These are phyloP conservation scores for Kingdonia uniflora DNA, from an alignment of 164 flowering plant species.

Conservation along the genomic window DNA sequence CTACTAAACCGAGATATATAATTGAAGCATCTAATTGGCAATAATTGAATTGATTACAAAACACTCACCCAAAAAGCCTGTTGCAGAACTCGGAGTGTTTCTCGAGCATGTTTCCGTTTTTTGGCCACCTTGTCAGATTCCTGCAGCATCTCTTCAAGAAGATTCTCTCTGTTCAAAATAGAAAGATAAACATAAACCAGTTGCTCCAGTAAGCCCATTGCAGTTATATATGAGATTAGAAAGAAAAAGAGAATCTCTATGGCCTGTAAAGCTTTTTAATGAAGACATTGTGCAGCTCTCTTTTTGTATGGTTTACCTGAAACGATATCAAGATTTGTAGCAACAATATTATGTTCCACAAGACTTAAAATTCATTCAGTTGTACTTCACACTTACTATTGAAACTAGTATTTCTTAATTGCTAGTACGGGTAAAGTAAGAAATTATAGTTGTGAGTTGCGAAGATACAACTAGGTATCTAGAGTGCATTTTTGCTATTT, in stretches of 20 bases:
- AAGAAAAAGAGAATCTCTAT: neutral
- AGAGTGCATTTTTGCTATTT: too few relatives aligned
- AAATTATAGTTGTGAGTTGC: too few relatives aligned
- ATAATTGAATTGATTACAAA: neutral
- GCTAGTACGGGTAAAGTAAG: too few relatives aligned
- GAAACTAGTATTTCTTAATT: too few relatives aligned
- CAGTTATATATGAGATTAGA: too few relatives aligned
- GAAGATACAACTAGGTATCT: too few relatives aligned
- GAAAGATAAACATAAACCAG: neutral
- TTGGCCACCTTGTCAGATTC: slow-evolving; percentile 79
- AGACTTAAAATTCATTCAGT: too few relatives aligned
- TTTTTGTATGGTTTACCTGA: slow-evolving; percentile 88
- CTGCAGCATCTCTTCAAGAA: slow-evolving; percentile 88
- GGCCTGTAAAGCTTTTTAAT: slow-evolving; percentile 90
- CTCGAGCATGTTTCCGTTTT: slow-evolving; percentile 76
- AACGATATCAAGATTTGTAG: too few relatives aligned
- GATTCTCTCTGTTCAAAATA: slow-evolving; percentile 49
- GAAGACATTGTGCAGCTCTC: slow-evolving; percentile 91
- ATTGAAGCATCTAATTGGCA: neutral
- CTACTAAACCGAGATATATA: neutral
- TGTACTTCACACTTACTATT: too few relatives aligned
- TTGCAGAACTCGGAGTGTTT: slow-evolving; percentile 61
- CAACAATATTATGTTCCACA: too few relatives aligned
- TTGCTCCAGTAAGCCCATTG: too few relatives aligned
- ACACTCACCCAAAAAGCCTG: slow-evolving; percentile 76